These are phyloP conservation scores for Populus pruinosa DNA, from an alignment of 345 rosid species.

Conservation along the genomic window DNA sequence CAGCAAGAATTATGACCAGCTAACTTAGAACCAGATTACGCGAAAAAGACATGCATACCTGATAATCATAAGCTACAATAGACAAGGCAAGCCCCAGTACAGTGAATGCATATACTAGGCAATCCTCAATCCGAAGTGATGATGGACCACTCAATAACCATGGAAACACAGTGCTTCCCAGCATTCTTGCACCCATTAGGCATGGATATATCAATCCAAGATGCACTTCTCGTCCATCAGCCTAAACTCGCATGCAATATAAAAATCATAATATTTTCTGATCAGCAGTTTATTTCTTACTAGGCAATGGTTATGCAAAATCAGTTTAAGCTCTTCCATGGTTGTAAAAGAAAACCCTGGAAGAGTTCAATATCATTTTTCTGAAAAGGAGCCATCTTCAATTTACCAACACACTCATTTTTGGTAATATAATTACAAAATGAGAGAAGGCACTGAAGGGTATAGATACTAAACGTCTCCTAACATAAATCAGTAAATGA, in stretches of 20 bases:
- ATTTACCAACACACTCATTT: background rate
- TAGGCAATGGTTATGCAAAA: background rate
- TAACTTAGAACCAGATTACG: background rate
- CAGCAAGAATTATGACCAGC: constrained; percentile 6
- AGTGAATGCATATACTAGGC: constrained; percentile 56
- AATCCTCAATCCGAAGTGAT: constrained; percentile 73
- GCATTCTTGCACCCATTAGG: constrained; percentile 87
- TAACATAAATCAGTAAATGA: background rate
- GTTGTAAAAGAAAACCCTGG: background rate
- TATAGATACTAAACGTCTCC: background rate
- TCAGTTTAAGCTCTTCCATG: background rate
- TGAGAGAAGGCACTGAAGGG: background rate
- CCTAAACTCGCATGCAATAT: constrained; percentile 39
- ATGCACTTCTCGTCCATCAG: constrained; percentile 90
- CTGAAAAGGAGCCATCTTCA: background rate
- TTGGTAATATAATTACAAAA: background rate
- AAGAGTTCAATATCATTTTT: background rate
- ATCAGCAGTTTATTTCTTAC: constrained; percentile 4
- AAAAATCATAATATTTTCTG: background rate
- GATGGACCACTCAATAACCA: constrained; percentile 69
- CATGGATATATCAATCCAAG: constrained; percentile 83
- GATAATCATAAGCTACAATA: constrained; percentile 85
- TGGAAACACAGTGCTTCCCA: constrained; percentile 82
- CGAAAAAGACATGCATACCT: constrained; percentile 43
- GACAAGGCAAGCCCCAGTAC: constrained; percentile 63